Percentiles rank a stretch among this genome's conserved stretches.
These are phyloP conservation scores for Dicorynia guianensis DNA, from an alignment of 306 rosid species.

Conservation along the genomic window DNA sequence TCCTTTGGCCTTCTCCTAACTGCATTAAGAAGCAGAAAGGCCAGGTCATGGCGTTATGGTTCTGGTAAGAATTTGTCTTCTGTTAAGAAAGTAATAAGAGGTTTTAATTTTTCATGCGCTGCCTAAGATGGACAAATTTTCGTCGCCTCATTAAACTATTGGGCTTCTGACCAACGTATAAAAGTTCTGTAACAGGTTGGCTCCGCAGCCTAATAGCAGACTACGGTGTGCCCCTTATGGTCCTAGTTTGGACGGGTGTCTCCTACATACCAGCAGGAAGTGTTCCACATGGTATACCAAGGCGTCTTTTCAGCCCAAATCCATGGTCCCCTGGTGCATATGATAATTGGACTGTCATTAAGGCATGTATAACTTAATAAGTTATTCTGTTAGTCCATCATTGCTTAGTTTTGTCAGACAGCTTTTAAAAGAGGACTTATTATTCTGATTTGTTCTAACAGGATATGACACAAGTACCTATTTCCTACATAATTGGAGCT, in stretches of 20 bases:
- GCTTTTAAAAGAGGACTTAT: background rate
- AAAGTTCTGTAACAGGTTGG: constrained; percentile 49
- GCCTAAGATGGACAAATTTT: background rate
- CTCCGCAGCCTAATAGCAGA: constrained; percentile 65
- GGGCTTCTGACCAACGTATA: too few species aligned
- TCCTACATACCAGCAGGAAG: constrained; percentile 59
- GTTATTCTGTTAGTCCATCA: background rate
- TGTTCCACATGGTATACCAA: constrained; percentile 66
- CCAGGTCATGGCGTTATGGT: constrained; percentile 78
- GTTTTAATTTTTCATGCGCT: background rate
- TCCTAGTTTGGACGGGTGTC: constrained; percentile 63
- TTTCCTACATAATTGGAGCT: constrained; percentile 64
- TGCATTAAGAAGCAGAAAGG: constrained; percentile 65
- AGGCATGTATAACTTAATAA: constrained; percentile 44
- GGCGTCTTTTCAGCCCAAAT: constrained; percentile 69
- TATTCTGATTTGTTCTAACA: constrained; percentile 29
- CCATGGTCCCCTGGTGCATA: constrained; percentile 82
- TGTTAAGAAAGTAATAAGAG: background rate
- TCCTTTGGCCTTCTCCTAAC: constrained; percentile 73
- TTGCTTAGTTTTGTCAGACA: background rate
- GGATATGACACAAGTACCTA: constrained; percentile 68
- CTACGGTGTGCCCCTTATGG: constrained; percentile 76
- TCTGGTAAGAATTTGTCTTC: constrained; percentile 49
- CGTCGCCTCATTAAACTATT: background rate
- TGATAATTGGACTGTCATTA: constrained; percentile 67